A percentile compares a stretch with the other conserved stretches of the same genome.
Evolutionary conservation across 768 basidiomycete genomes (phyloP).

Genomic region (Stropharia rugosoannulata): DNA sequence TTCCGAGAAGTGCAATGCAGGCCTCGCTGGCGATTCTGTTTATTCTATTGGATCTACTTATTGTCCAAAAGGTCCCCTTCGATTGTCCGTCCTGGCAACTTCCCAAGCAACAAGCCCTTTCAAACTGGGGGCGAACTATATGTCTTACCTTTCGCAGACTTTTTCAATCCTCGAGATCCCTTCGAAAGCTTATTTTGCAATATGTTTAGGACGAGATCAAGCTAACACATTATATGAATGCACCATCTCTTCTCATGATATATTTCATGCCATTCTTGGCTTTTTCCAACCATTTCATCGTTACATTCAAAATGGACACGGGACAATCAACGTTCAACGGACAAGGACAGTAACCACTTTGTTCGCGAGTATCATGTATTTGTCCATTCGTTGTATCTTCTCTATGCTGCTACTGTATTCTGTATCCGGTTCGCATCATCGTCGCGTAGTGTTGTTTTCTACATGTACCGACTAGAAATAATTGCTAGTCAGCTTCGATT

Average conservation of each 20-base stretch:
- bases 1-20: too few relatives aligned
- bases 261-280: conserved; percentile 2
- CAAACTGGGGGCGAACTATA: too few relatives aligned
- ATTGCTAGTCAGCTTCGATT: neutral
- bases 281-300: conserved; percentile 1
- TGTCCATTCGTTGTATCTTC: conserved; percentile 20
- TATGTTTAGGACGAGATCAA: too few relatives aligned
- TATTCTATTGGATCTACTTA: too few relatives aligned
- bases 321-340: conserved; percentile 60
- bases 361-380: conserved; percentile 46
- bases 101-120: too few relatives aligned
- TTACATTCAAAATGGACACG: conserved; percentile 33
- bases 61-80: too few relatives aligned
- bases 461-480: neutral
- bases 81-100: too few relatives aligned
- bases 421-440: neutral
- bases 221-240: conserved; percentile 5
- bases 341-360: conserved; percentile 28
- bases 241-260: conserved; percentile 1
- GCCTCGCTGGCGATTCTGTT: too few relatives aligned
- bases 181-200: too few relatives aligned
- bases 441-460: neutral
- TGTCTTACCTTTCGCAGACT: too few relatives aligned
- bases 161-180: too few relatives aligned
- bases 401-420: neutral